Evolutionary conservation across 2,329 filamentous ascomycete genomes (phyloP).

Genomic region (Fusarium sp.): DNA sequence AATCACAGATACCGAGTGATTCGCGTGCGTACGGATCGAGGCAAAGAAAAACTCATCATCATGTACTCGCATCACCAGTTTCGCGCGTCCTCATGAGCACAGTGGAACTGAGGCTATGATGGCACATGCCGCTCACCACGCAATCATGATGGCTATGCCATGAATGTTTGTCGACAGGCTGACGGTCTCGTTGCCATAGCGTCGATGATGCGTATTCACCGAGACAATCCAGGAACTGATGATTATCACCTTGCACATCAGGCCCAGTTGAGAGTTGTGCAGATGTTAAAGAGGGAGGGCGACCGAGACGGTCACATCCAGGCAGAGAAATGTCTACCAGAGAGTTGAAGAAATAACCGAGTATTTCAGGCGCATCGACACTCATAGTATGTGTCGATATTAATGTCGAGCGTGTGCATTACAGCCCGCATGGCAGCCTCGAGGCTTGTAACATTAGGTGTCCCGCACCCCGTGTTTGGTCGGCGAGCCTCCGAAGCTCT

Average conservation of each 20-base stretch:
- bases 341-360: neutral
- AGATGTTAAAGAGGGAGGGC: neutral
- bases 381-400: neutral
- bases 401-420: neutral
- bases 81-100: conserved; percentile 15
- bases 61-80: neutral
- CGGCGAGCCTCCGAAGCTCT: neutral
- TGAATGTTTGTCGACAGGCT: neutral
- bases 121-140: neutral
- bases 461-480: neutral
- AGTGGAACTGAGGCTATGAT: conserved; percentile 28
- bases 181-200: neutral
- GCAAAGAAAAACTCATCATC: conserved; percentile 15
- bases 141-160: conserved; percentile 8
- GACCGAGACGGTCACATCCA: neutral
- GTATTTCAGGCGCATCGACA: neutral
- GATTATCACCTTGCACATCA: neutral
- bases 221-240: conserved; percentile 6
- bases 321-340: neutral
- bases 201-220: neutral
- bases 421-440: conserved; percentile 6
- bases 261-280: neutral
- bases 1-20: neutral
- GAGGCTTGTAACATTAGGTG: conserved; percentile 5
- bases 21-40: neutral